Evolutionary conservation across 345 rosid species (phyloP).

Genomic region (Eucalyptus marginata): DNA sequence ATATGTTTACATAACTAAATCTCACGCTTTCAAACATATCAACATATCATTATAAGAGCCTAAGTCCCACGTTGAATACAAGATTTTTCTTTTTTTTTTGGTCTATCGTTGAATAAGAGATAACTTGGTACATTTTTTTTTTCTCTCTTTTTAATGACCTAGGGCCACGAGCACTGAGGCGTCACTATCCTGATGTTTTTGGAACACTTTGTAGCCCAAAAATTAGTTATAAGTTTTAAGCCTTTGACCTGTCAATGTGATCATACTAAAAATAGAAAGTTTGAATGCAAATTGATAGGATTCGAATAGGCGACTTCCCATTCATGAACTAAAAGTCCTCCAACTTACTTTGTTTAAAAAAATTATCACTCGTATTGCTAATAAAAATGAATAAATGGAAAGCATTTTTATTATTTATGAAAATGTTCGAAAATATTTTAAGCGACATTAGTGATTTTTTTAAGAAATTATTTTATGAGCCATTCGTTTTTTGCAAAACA

Average conservation of each 20-base stretch:
- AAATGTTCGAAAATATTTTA: background rate
- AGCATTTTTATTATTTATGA: background rate
- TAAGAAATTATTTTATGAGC: fast-evolving
- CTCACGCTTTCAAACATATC: background rate
- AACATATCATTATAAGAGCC: no score
- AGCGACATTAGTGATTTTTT: fast-evolving
- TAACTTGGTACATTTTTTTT: background rate
- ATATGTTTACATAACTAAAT: no score
- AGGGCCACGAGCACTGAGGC: background rate
- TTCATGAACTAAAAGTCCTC: background rate
- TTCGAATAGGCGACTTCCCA: background rate
- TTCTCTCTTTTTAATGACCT: background rate
- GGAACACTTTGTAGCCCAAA: background rate
- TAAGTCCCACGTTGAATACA: no score
- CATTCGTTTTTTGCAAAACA: background rate
- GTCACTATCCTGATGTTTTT: background rate
- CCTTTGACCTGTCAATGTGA: background rate
- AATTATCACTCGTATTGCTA: background rate
- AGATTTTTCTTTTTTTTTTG: no score
- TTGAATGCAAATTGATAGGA: background rate
- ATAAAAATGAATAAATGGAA: background rate
- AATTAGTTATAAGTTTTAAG: background rate
- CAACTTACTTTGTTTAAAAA: background rate
- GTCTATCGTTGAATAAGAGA: no score
- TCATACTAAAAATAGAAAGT: background rate